A percentile compares a stretch with the other conserved stretches of the same genome.
These are phyloP conservation scores for Allantophomopsis lycopodina DNA, from an alignment of 2,329 filamentous ascomycete genomes.

Conservation along the genomic window DNA sequence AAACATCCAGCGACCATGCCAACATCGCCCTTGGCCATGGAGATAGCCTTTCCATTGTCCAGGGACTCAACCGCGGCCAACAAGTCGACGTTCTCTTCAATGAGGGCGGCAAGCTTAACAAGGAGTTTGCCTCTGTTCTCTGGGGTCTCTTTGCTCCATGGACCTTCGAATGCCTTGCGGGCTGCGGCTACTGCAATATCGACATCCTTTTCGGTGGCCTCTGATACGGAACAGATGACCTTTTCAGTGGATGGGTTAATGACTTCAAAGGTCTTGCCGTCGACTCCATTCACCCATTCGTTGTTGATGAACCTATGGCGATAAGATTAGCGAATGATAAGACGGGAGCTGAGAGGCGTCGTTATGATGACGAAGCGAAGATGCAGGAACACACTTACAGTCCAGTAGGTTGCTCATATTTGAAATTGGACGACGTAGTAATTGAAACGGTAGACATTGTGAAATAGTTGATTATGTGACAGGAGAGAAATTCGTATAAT, in stretches of 20 bases:
- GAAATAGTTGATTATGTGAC: too few relatives aligned
- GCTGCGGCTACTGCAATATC: conserved; percentile 72
- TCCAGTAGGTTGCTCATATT: conserved; percentile 20
- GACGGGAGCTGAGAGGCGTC: too few relatives aligned
- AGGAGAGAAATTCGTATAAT: too few relatives aligned
- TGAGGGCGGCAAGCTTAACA: conserved; percentile 64
- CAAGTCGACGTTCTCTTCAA: conserved; percentile 64
- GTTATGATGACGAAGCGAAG: too few relatives aligned
- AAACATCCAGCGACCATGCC: conserved; percentile 53
- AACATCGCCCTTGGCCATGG: conserved; percentile 65
- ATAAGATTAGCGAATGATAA: not conserved
- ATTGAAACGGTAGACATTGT: conserved; percentile 1
- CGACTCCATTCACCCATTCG: conserved; percentile 71
- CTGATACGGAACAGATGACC: conserved; percentile 68
- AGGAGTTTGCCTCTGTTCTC: conserved; percentile 57
- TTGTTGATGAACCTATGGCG: conserved; percentile 60
- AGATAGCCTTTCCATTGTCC: conserved; percentile 76
- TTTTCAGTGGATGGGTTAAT: conserved; percentile 81
- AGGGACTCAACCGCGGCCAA: conserved; percentile 75
- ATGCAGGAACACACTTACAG: conserved; percentile 22
- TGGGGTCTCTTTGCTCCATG: conserved; percentile 56
- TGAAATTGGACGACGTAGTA: conserved; percentile 16
- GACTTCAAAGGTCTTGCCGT: conserved; percentile 85
- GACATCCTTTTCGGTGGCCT: conserved; percentile 80
- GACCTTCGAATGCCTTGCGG: conserved; percentile 69